phyloP scores from a whole-genome alignment of 202 grass and related monocot genomes.

The Schoenoplectus tabernaemontani region DNA sequence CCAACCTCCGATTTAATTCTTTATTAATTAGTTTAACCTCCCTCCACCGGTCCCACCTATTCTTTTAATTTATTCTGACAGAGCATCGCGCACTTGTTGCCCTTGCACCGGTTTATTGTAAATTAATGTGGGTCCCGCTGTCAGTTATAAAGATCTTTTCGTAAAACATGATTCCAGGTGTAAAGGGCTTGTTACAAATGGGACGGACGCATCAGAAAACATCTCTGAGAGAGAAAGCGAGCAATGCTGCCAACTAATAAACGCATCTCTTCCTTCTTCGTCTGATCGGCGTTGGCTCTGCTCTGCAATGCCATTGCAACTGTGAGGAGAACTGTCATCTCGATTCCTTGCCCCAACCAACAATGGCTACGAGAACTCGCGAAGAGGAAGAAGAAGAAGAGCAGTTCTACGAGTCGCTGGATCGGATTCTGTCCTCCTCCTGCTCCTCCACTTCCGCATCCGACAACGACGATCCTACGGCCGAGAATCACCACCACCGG shows the following conservation, averaged over 20 bases:
- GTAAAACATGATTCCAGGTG: neutral
- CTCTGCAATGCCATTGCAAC: constrained; percentile 11
- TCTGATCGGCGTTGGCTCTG: constrained; percentile 13
- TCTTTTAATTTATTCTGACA: neutral
- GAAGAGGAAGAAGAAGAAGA: constrained; percentile 21
- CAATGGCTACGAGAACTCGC: neutral
- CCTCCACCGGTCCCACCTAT: neutral
- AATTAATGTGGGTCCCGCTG: neutral
- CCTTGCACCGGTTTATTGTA: neutral
- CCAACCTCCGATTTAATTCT: neutral
- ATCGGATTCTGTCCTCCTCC: constrained; percentile 94
- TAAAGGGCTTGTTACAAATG: neutral
- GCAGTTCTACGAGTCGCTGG: constrained; percentile 96
- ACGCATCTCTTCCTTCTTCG: neutral
- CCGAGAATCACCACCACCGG: constrained; percentile 26
- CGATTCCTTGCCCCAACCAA: neutral
- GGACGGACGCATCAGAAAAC: constrained; percentile 7
- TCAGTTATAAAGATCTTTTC: neutral
- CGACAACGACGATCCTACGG: constrained; percentile 48
- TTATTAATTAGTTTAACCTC: neutral
- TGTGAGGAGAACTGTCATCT: constrained; percentile 16
- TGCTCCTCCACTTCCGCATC: constrained; percentile 93
- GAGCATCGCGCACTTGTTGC: neutral
- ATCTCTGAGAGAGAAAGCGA: neutral
- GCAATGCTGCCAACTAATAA: constrained; percentile 16